These are phyloP conservation scores for Fagopyrum homotropicum DNA, from an alignment of 148 eudicot genomes.

Conservation along the genomic window DNA sequence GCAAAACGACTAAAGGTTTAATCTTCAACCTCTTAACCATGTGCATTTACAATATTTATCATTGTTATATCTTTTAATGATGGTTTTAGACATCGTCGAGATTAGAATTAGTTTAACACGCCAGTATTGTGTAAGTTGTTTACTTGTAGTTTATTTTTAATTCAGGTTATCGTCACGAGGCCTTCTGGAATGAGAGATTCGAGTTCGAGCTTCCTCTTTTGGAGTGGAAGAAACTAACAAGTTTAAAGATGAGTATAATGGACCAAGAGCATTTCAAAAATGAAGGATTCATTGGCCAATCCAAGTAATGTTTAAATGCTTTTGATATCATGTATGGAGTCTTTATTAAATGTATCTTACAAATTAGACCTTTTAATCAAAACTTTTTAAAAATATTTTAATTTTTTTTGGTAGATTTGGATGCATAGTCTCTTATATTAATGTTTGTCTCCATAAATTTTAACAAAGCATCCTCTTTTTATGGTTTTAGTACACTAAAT, in stretches of 20 bases:
- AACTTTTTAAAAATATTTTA: too few relatives aligned
- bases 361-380: too few relatives aligned
- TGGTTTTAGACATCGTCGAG: too few relatives aligned
- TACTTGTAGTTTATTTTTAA: neutral
- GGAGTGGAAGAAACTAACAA: neutral
- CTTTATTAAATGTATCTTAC: neutral
- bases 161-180: neutral
- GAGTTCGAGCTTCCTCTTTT: conserved; percentile 6
- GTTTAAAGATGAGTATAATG: conserved; percentile 17
- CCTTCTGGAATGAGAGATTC: conserved; percentile 8
- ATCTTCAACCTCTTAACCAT: neutral
- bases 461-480: too few relatives aligned
- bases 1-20: neutral
- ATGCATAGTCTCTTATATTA: too few relatives aligned
- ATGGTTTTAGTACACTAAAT: too few relatives aligned
- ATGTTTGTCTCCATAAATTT: too few relatives aligned
- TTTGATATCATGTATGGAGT: neutral
- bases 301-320: neutral
- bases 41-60: too few relatives aligned
- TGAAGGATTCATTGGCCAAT: conserved; percentile 7
- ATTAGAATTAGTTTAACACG: too few relatives aligned
- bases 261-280: conserved; percentile 11
- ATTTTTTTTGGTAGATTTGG: too few relatives aligned
- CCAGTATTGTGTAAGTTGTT: too few relatives aligned
- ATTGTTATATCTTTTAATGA: too few relatives aligned